A percentile compares a stretch with the other conserved stretches of the same genome.
Conservation (phyloP, 257 asterid genomes). For the Eustoma russellianum region DNA sequence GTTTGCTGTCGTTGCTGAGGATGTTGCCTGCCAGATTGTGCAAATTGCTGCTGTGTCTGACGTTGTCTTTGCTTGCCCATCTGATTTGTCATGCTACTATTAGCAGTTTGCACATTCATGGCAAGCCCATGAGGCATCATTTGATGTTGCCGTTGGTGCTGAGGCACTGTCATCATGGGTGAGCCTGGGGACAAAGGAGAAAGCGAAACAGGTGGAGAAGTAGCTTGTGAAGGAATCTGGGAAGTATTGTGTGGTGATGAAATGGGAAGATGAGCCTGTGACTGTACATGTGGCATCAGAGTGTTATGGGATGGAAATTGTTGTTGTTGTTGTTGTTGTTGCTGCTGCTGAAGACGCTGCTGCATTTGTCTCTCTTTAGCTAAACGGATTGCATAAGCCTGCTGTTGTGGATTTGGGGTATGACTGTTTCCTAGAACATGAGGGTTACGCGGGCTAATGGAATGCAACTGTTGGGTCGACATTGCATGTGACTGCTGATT, state of each 20-base stretch:
- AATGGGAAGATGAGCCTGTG: slow-evolving; percentile 53
- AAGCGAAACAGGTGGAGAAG: slow-evolving; percentile 39
- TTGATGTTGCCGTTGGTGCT: slow-evolving; percentile 58
- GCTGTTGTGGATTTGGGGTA: slow-evolving; percentile 38
- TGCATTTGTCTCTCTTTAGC: slow-evolving; percentile 79
- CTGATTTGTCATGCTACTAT: slow-evolving; percentile 44
- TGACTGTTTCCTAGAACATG: slow-evolving; percentile 67
- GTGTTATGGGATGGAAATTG: slow-evolving; percentile 46
- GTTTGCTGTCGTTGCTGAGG: slow-evolving; percentile 56
- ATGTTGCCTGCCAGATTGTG: slow-evolving; percentile 40
- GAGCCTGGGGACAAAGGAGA: slow-evolving; percentile 46
- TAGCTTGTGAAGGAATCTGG: slow-evolving; percentile 41
- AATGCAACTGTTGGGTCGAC: slow-evolving; percentile 31
- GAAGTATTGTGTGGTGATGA: slow-evolving; percentile 40
- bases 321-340: slow-evolving; percentile 35
- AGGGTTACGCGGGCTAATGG: slow-evolving; percentile 26
- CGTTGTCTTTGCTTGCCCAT: slow-evolving; percentile 38
- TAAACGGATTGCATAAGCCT: slow-evolving; percentile 42
- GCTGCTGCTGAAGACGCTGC: slow-evolving; percentile 55
- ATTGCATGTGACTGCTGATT: slow-evolving; percentile 33
- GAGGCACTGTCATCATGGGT: slow-evolving; percentile 43
- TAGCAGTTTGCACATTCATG: slow-evolving; percentile 43
- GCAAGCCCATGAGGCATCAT: slow-evolving; percentile 47
- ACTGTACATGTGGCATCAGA: slow-evolving; percentile 51
- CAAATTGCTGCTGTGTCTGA: slow-evolving; percentile 34